These are phyloP conservation scores for Chaetomidium leptoderma DNA, from an alignment of 495 filamentous ascomycete species.

Conservation along the genomic window DNA sequence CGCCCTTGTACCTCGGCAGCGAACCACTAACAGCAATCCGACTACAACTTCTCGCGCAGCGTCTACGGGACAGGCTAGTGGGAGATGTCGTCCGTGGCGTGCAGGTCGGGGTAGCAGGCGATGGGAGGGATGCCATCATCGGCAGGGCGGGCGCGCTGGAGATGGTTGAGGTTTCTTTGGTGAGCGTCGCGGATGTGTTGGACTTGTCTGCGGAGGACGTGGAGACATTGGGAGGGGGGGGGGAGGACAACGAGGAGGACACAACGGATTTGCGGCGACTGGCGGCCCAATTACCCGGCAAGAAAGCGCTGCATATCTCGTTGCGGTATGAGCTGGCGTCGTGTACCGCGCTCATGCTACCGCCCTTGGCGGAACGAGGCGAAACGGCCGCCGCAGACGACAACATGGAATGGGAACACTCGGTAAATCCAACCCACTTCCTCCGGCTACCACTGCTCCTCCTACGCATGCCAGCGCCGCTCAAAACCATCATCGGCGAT, in stretches of 20 bases:
- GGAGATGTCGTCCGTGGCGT: conserved; percentile 49
- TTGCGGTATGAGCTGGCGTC: conserved; percentile 40
- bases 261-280: neutral
- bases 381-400: neutral
- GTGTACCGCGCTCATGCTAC: conserved; percentile 41
- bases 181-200: conserved; percentile 22
- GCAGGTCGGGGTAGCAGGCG: conserved; percentile 34
- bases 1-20: conserved; percentile 39
- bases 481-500: conserved; percentile 39
- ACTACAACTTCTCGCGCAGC: conserved; percentile 34
- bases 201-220: neutral
- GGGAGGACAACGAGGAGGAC: neutral
- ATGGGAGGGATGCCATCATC: conserved; percentile 25
- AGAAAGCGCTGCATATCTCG: conserved; percentile 31
- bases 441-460: conserved; percentile 41
- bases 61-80: conserved; percentile 42
- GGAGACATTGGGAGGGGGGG: neutral
- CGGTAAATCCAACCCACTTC: conserved; percentile 22
- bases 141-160: conserved; percentile 39
- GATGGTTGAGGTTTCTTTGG: conserved; percentile 35
- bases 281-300: neutral
- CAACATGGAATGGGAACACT: conserved; percentile 16
- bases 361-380: conserved; percentile 17
- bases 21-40: conserved; percentile 24
- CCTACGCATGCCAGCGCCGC: conserved; percentile 42